These are phyloP conservation scores for Fusarium sp. DNA, from an alignment of 2,329 filamentous ascomycete genomes.

Conservation along the genomic window DNA sequence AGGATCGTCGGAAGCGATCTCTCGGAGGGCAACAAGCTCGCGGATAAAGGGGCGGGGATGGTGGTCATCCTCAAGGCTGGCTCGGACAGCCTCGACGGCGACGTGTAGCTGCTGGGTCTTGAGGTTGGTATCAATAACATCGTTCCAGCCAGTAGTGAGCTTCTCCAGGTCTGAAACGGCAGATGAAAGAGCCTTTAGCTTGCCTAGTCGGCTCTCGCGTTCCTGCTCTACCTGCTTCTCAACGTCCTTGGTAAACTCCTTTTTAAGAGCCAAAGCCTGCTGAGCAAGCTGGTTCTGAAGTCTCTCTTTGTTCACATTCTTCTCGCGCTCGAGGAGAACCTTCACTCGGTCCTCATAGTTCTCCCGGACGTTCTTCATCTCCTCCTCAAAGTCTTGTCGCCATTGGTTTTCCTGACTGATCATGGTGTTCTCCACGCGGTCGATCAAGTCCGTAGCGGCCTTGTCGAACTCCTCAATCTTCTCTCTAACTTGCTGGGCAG, in stretches of 20 bases:
- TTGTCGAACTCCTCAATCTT: slow-evolving; percentile 84
- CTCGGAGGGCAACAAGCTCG: slow-evolving; percentile 94
- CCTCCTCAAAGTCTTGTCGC: slow-evolving; percentile 87
- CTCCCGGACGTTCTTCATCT: slow-evolving; percentile 82
- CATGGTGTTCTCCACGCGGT: slow-evolving; percentile 88
- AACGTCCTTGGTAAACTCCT: slow-evolving; percentile 83
- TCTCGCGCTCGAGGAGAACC: slow-evolving; percentile 82
- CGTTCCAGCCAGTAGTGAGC: slow-evolving; percentile 90
- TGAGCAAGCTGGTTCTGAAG: slow-evolving; percentile 88
- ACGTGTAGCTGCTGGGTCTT: slow-evolving; percentile 97
- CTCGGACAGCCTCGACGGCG: slow-evolving; percentile 91
- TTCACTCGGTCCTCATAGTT: slow-evolving; percentile 85
- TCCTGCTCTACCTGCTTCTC: slow-evolving; percentile 87
- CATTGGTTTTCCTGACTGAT: slow-evolving; percentile 83
- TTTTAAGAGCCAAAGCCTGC: slow-evolving; percentile 90
- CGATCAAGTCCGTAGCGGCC: slow-evolving; percentile 87
- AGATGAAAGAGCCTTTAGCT: slow-evolving; percentile 82
- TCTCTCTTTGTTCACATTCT: slow-evolving; percentile 84
- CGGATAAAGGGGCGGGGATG: slow-evolving; percentile 87
- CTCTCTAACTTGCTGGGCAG: slow-evolving; percentile 80
- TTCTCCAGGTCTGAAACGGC: slow-evolving; percentile 87
- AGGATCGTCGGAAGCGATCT: slow-evolving; percentile 85
- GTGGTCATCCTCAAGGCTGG: slow-evolving; percentile 78
- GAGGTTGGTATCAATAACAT: slow-evolving; percentile 89
- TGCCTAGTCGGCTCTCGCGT: slow-evolving; percentile 86